Evolutionary conservation across 768 basidiomycete genomes (phyloP), one percentile per base, ranked within the genome.

Genomic region (Amanita fuliginea): DNA sequence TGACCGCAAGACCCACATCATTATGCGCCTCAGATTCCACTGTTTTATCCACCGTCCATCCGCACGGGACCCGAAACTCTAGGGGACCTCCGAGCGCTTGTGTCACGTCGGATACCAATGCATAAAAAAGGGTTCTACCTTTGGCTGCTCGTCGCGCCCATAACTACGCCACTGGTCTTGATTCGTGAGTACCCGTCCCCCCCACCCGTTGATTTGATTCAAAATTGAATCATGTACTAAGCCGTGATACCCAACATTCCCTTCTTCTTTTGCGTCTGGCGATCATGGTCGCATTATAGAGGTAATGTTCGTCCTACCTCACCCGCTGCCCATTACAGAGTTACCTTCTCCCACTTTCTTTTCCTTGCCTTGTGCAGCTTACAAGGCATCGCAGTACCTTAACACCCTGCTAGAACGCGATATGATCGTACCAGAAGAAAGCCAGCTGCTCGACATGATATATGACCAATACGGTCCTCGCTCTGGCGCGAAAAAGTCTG

Each of bases 211-310:
- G 24, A 44, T 18, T 26, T 3, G 16, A 8, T 33, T 14, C 14
- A 7, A 21, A 51, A 8, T 51, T 8, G 10, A 5, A 39, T 44
- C 19, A 16, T 28, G 13, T 51, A n/a, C n/a, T n/a, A n/a, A 90
- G 87, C 87, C 21, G 60, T 90, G 39, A 78, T 90, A 64, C 88
- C 87, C 26, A 91, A 91, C 60, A 63, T 91, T 18, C 87, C 87
- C 0, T 83, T 91, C 61, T 87, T 91, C 68, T 91, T 86, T 64
- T 88, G 85, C 56, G 76, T 72, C 8, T 91, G 87, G 87, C 73
- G 87, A 39, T 80, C 85, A 37, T 91, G 86, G 86, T 83, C 81
- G 35, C 87, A 91, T 63, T 90, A 83, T 60, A 76, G 72, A 74
- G 86, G 86, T 86, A 32, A 7, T 19, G 42, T 16, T 16, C 26